Base-by-base conservation (phyloP, 768 basidiomycete species). In the Cystofilobasidium bisporidii region DNA sequence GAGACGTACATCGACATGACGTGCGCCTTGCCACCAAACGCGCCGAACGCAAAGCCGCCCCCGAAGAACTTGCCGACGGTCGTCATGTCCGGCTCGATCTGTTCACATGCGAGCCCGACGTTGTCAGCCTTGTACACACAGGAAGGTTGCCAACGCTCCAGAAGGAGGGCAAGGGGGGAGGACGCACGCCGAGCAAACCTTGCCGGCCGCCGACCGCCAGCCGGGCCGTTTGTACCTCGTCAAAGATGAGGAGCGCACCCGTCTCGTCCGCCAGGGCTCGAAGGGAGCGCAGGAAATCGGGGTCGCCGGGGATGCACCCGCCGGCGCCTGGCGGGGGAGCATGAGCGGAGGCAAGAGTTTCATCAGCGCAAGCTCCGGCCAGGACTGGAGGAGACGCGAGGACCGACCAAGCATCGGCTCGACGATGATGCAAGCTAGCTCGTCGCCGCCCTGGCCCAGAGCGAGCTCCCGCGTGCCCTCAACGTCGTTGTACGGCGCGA, bases 31-130 rank as follows among this genome's bases (percentile, higher is more conserved):
- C 71, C 71, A 24, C 71, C 71, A 53, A 67, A 68, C 30, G 69
- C 69, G 28, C 71, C 71, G 63, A 72, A 72, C 18, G 69, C 69
- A 47, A 71, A 70, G 24, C 71, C 71, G 24, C 71, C 71, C 12
- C 71, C 71, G 53, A 68, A 70, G 63, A 70, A 70, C 55, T 72
- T 72, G 48, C 71, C 71, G 8, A 72, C 26, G 1, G 67, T 69
- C 17, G 71, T 72, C 66, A 72, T 59, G 56, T 57, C 56, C 6
- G 56, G 56, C 18, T 28, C 26, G 56, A 57, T 57, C 56, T 57
- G 45, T 20, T 20, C 11, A 43, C 45, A 18, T 4, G n/a, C 18
- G 45, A 47, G 41, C 41, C 12, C 41, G 41, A 43, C 12, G 41
- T 11, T 43, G n/a, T n/a, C n/a, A n/a, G n/a, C n/a, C n/a, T n/a